A percentile compares a stretch with the other conserved stretches of the same genome.
These are phyloP conservation scores for Actinomortierella wolfii DNA, from an alignment of 371 early-diverging fungal species.

Conservation along the genomic window DNA sequence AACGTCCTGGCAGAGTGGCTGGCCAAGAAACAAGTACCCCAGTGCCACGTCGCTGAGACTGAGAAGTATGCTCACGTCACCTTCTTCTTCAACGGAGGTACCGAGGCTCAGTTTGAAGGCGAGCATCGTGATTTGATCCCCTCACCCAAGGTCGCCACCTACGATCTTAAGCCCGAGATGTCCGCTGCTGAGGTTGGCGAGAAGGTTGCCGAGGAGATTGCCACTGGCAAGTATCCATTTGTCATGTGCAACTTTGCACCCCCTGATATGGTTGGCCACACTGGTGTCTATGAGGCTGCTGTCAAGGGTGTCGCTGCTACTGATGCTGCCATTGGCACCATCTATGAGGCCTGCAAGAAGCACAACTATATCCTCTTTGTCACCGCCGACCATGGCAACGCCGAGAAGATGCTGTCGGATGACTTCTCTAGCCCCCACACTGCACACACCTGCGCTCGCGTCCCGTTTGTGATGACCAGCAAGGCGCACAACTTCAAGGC, in stretches of 20 bases:
- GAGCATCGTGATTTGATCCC: slow-evolving; percentile 94
- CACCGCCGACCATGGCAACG: slow-evolving; percentile 99
- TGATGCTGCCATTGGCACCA: slow-evolving; percentile 93
- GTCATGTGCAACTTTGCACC: slow-evolving; percentile 99
- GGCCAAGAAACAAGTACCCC: slow-evolving; percentile 79
- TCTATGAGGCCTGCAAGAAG: slow-evolving; percentile 91
- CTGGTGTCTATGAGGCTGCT: slow-evolving; percentile 96
- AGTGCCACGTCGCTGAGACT: slow-evolving; percentile 98
- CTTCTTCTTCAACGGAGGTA: slow-evolving; percentile 99
- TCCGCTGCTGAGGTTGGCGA: slow-evolving; percentile 88
- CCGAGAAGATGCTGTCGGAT: slow-evolving; percentile 97
- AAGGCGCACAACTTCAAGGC: slow-evolving; percentile 53
- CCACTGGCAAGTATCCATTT: slow-evolving; percentile 83
- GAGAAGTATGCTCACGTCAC: slow-evolving; percentile 99
- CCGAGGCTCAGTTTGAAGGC: slow-evolving; percentile 83
- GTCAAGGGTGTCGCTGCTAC: slow-evolving; percentile 93
- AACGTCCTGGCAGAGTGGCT: slow-evolving; percentile 98
- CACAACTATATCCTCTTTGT: slow-evolving; percentile 93
- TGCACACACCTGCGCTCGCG: slow-evolving; percentile 92
- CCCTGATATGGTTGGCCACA: slow-evolving; percentile 99
- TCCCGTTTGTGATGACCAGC: slow-evolving; percentile 92
- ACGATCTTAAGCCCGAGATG: slow-evolving; percentile 98
- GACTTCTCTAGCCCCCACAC: slow-evolving; percentile 90
- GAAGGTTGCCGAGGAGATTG: slow-evolving; percentile 87
- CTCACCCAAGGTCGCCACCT: slow-evolving; percentile 97